A percentile compares a stretch with the other conserved stretches of the same genome.
These are phyloP conservation scores for Cenchrus fungigraminus DNA, from an alignment of 176 grass and related monocot genomes.

Conservation along the genomic window DNA sequence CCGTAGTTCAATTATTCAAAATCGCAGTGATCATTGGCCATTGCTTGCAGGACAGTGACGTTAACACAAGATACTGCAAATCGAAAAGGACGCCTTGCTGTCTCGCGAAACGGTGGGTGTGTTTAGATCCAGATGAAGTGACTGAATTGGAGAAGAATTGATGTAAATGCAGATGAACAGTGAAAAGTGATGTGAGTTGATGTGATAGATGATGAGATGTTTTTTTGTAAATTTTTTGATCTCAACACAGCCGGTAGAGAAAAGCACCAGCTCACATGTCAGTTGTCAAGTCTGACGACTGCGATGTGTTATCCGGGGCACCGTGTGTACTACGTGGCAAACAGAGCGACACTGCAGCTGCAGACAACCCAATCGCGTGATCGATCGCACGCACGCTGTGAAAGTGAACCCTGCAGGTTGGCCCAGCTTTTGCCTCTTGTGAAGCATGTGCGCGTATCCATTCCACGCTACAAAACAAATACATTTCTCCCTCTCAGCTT, in stretches of 20 bases:
- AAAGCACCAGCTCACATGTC: neutral
- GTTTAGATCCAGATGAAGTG: too few relatives aligned
- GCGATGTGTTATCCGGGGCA: constrained; percentile 2
- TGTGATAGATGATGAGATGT: too few relatives aligned
- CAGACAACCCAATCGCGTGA: too few relatives aligned
- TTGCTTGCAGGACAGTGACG: neutral
- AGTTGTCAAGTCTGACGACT: neutral
- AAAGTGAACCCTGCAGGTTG: too few relatives aligned
- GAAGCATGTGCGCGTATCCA: constrained; percentile 32
- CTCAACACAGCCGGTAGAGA: too few relatives aligned
- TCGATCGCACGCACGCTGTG: neutral
- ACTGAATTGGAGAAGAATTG: too few relatives aligned
- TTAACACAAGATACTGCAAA: neutral
- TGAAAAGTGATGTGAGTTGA: too few relatives aligned
- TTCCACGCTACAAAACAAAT: neutral
- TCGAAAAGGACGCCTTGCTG: constrained; percentile 7
- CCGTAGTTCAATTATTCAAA: neutral
- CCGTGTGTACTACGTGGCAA: neutral
- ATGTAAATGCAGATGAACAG: too few relatives aligned
- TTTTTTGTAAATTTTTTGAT: too few relatives aligned
- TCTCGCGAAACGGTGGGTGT: neutral
- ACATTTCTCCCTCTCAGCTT: neutral
- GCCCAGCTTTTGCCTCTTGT: neutral
- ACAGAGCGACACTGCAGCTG: too few relatives aligned
- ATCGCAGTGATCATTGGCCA: neutral